Evolutionary conservation across 495 filamentous ascomycete genomes (phyloP).

Genomic region (Daldinia decipiens): DNA sequence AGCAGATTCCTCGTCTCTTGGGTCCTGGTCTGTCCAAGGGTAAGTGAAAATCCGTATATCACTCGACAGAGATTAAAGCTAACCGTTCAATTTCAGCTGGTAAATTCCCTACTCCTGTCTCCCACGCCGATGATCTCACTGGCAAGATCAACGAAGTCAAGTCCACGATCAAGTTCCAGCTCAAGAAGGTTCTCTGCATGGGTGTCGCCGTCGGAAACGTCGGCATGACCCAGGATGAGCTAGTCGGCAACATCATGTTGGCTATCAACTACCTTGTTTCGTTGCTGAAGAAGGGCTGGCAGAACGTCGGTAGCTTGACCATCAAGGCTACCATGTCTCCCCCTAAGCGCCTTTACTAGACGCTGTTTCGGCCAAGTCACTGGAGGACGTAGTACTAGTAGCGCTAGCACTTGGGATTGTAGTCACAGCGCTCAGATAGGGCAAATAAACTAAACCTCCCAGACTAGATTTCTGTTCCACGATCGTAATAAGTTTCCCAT

Average conservation of each 20-base stretch:
- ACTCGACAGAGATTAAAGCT: neutral
- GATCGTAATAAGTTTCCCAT: neutral
- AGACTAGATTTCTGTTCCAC: neutral
- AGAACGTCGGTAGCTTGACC: constrained; percentile 98
- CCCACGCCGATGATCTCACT: constrained; percentile 90
- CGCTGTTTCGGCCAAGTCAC: constrained; percentile 4
- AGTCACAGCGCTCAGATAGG: constrained; percentile 36
- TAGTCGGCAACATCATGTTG: constrained; percentile 94
- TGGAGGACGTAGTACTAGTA: constrained; percentile 46
- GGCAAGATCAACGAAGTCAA: constrained; percentile 98
- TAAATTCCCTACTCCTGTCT: constrained; percentile 99
- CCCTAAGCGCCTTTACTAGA: constrained; percentile 93
- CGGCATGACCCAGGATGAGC: constrained; percentile 93
- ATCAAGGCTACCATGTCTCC: constrained; percentile 99
- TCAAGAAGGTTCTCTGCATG: constrained; percentile 99
- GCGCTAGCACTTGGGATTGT: constrained; percentile 29
- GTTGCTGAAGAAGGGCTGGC: constrained; percentile 99
- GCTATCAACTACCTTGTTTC: constrained; percentile 99
- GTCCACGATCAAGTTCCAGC: constrained; percentile 99
- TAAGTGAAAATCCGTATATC: constrained; percentile 54
- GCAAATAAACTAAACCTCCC: constrained; percentile 45
- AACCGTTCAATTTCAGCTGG: constrained; percentile 68
- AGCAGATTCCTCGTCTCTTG: constrained; percentile 99
- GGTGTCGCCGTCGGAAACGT: constrained; percentile 99
- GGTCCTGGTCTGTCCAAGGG: constrained; percentile 98